Conservation (phyloP, 176 grass and related monocot genomes). For the Tillandsia leiboldiana region DNA sequence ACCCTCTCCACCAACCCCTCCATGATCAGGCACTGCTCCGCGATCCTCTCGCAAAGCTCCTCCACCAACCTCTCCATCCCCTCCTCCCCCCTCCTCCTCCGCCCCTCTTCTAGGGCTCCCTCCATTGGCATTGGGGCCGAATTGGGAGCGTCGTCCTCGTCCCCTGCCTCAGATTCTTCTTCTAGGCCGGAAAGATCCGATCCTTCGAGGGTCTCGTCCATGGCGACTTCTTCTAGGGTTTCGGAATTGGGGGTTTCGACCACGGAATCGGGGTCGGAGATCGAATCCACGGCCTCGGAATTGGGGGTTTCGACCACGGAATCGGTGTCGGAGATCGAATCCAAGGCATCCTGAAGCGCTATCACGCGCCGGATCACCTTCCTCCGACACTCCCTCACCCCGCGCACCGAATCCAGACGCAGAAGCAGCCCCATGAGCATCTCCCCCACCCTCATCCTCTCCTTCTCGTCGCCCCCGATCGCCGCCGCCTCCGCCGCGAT, state of each 20-base stretch:
- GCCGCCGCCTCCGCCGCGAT: constrained; percentile 1
- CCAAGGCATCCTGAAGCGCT: constrained; percentile 54
- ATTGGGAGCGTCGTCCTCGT: not conserved
- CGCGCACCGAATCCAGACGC: constrained; percentile 45
- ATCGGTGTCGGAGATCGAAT: constrained; percentile 27
- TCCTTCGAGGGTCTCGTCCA: not conserved
- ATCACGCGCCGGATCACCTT: constrained; percentile 50
- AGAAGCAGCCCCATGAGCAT: constrained; percentile 50
- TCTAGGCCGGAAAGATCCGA: not conserved
- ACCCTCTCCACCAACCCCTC: constrained; percentile 38
- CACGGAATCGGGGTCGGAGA: too few species aligned
- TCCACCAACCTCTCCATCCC: constrained; percentile 41
- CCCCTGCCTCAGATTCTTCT: not conserved
- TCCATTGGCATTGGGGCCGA: not conserved
- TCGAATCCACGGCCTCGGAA: too few species aligned
- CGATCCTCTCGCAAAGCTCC: constrained; percentile 40
- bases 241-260: not conserved
- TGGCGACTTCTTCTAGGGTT: not conserved
- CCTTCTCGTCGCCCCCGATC: constrained; percentile 12
- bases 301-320: too few species aligned
- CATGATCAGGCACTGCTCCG: constrained; percentile 44
- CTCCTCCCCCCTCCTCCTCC: constrained; percentile 17
- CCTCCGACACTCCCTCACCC: constrained; percentile 47
- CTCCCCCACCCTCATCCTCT: constrained; percentile 28
- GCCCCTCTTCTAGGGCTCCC: not conserved